Base-by-base conservation (phyloP, 2,329 filamentous ascomycete species). In the Metarhizium robertsii region DNA sequence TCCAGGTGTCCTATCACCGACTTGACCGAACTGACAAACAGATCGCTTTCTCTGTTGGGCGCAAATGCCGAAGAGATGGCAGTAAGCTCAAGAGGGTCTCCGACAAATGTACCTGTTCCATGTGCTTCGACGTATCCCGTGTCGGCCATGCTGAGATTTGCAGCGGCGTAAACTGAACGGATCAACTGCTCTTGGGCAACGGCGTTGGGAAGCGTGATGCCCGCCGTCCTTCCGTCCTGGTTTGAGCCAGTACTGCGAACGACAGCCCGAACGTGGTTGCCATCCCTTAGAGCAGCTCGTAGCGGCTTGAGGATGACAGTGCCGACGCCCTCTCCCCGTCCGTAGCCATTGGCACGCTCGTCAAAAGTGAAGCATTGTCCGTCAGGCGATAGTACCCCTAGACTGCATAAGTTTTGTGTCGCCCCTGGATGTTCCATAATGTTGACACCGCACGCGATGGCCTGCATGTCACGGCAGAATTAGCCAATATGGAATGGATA, bases 231-330 rank as follows among this genome's bases (percentile, higher is more conserved):
- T 14, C 83, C 83, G 60, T 86, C 82, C 57, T 79, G 76, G 61
- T 82, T 83, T 47, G 75, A 68, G 2, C 74, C 78, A 4, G 73
- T 78, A 16, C 71, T 75, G 30, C 70, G 69, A 53, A 84, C 79
- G 25, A 82, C 68, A 14, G 76, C 76, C 42, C 75, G 69, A 55
- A 81, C 77, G 1, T 73, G 71, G 62, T 86, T 81, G 20, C 77
- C 77, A 58, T 82, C 80, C 43, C 64, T 69, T 29, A 83, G 63
- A 3, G 83, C 83, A 55, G 79, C 72, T 34, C 76, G 72, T 0
- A 85, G 70, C 0, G 74, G 75, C 67, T 86, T 86, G n/a, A 86
- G 64, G 11, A 85, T 64, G 2, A 86, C 60, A 51, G 78, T 72
- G 3, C 72, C 79, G 20, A 77, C 75, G 3, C 81, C 83, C 60